phyloP scores from a whole-genome alignment of 495 filamentous ascomycete species.

The Aspergillus bridgeri region DNA sequence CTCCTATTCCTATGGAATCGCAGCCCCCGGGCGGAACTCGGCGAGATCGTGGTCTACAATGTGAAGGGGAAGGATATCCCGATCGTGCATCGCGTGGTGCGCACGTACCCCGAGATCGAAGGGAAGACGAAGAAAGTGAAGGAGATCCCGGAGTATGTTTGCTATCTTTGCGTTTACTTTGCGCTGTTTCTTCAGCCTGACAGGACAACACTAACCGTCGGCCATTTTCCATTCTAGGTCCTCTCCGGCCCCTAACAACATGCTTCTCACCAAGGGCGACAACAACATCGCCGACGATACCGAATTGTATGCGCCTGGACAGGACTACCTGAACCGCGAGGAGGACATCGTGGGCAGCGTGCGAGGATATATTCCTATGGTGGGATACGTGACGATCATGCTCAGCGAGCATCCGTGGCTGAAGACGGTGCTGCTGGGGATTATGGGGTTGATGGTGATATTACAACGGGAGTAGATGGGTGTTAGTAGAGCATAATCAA shows the following conservation, averaged over 20 bases:
- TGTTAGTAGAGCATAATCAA: no score
- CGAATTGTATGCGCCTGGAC: constrained; percentile 81
- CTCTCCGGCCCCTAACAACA: constrained; percentile 24
- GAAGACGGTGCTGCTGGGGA: constrained; percentile 86
- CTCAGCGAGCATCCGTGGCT: constrained; percentile 95
- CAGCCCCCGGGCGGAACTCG: constrained; percentile 61
- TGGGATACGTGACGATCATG: constrained; percentile 97
- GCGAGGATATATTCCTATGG: constrained; percentile 87
- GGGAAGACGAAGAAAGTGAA: constrained; percentile 39
- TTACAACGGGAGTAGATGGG: constrained; percentile 59
- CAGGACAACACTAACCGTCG: neutral
- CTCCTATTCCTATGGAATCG: constrained; percentile 93
- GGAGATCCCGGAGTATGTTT: constrained; percentile 34
- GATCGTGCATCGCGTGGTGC: constrained; percentile 85
- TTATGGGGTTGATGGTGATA: constrained; percentile 94
- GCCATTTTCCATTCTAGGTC: constrained; percentile 18
- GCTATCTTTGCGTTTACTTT: no score
- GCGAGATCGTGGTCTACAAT: constrained; percentile 94
- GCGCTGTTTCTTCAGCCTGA: neutral
- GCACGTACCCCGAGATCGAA: constrained; percentile 58
- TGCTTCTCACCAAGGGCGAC: constrained; percentile 94
- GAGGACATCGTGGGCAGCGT: constrained; percentile 94
- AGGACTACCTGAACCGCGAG: constrained; percentile 77
- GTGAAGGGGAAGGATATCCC: constrained; percentile 74
- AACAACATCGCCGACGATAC: constrained; percentile 95